Percentiles rank a stretch among this genome's conserved stretches.
Conservation (phyloP, 129 eudicot genomes). For the Dittrichia graveolens region DNA sequence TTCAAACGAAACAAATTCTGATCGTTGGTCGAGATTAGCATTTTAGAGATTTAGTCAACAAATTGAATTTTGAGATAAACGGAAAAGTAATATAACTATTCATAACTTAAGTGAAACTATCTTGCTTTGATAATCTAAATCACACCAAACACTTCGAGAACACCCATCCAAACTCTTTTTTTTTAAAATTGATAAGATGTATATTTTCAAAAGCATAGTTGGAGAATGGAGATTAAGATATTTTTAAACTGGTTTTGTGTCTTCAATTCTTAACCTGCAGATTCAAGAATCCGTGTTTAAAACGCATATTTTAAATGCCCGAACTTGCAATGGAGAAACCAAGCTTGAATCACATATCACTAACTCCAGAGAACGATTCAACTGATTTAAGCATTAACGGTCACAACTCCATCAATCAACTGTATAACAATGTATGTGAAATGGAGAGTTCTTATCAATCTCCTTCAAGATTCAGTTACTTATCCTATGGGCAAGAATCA, state of each 20-base stretch:
- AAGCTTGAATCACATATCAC: slow-evolving; percentile 46
- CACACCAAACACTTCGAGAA: too few relatives aligned
- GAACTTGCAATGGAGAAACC: slow-evolving; percentile 22
- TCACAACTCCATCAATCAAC: slow-evolving; percentile 57
- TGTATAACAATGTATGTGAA: slow-evolving; percentile 63
- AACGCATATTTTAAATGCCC: slow-evolving; percentile 7
- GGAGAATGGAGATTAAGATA: not conserved
- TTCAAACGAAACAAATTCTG: too few relatives aligned
- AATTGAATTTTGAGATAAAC: too few relatives aligned
- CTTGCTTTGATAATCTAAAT: too few relatives aligned
- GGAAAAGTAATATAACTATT: too few relatives aligned
- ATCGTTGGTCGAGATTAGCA: too few relatives aligned
- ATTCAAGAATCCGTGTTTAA: slow-evolving; percentile 20
- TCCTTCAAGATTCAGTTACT: slow-evolving; percentile 55
- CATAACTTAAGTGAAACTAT: too few relatives aligned
- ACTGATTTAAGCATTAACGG: slow-evolving; percentile 52
- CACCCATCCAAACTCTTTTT: too few relatives aligned
- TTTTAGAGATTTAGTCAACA: too few relatives aligned
- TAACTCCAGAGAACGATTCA: slow-evolving; percentile 60
- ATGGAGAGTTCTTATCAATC: slow-evolving; percentile 85
- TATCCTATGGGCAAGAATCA: slow-evolving; percentile 79
- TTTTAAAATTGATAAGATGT: too few relatives aligned
- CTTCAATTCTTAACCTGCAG: slow-evolving; percentile 8
- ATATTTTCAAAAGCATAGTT: not conserved
- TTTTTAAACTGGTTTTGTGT: not conserved